Percentiles rank a stretch among this genome's conserved stretches.
phyloP scores from a whole-genome alignment of 805 yeast genomes.

The Candida sithepensis region DNA sequence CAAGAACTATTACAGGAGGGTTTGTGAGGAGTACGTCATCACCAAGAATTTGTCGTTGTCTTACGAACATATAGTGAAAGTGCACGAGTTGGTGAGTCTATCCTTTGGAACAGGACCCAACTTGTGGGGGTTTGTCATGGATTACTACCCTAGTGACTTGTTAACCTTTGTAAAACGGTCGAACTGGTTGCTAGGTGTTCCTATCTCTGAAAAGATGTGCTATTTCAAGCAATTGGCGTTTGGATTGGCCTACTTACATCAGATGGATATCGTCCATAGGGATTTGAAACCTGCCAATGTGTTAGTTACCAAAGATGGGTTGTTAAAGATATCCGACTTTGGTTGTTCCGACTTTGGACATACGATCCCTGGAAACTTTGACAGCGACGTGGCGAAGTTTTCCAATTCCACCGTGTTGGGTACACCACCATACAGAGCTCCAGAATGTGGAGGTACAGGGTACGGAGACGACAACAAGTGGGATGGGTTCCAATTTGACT shows the following conservation, averaged over 20 bases:
- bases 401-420: constrained; percentile 51
- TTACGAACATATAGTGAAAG: constrained; percentile 51
- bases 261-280: constrained; percentile 63
- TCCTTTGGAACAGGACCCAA: constrained; percentile 52
- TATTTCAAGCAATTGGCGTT: constrained; percentile 63
- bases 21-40: constrained; percentile 60
- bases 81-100: constrained; percentile 51
- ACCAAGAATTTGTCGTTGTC: constrained; percentile 46
- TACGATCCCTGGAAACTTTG: constrained; percentile 46
- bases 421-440: constrained; percentile 78
- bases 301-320: constrained; percentile 52
- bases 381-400: constrained; percentile 33
- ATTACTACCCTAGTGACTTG: constrained; percentile 60
- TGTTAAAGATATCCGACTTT: constrained; percentile 69
- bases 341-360: constrained; percentile 71
- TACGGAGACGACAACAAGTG: constrained; percentile 25
- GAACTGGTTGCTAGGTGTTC: constrained; percentile 50
- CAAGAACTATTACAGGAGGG: constrained; percentile 60
- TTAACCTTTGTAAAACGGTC: constrained; percentile 50
- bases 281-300: constrained; percentile 77
- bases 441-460: constrained; percentile 60
- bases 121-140: constrained; percentile 77
- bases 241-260: constrained; percentile 62
- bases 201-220: constrained; percentile 54
- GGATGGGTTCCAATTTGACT: constrained; percentile 64